These are phyloP conservation scores for Parafenestella ontariensis DNA, from an alignment of 2,329 filamentous ascomycete species.

Conservation along the genomic window DNA sequence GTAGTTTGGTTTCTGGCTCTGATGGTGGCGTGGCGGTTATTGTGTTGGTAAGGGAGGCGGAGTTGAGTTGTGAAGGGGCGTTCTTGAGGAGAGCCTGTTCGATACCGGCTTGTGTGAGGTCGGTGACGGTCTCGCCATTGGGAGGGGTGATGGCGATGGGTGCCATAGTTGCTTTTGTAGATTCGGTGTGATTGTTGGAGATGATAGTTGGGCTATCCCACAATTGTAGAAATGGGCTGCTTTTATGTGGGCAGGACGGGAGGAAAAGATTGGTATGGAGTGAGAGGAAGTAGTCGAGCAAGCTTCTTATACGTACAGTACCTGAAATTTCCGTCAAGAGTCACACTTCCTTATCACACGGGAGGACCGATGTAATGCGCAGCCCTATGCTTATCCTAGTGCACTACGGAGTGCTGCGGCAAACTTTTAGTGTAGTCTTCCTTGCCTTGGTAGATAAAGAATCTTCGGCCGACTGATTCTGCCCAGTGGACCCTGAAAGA, in stretches of 20 bases:
- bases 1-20: constrained; percentile 17
- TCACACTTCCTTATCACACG: constrained; percentile 39
- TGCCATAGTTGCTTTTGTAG: constrained; percentile 26
- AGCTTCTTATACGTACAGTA: constrained; percentile 24
- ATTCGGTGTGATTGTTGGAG: not conserved
- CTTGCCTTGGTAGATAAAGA: constrained; percentile 25
- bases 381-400: constrained; percentile 19
- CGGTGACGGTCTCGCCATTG: constrained; percentile 31
- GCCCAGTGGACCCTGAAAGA: too few species aligned
- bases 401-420: constrained; percentile 18
- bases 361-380: constrained; percentile 17
- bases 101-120: constrained; percentile 44
- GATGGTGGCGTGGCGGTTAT: constrained; percentile 34
- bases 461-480: constrained; percentile 12
- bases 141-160: constrained; percentile 44
- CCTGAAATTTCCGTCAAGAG: constrained; percentile 27
- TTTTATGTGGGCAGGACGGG: not conserved
- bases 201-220: not conserved
- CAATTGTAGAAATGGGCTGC: not conserved
- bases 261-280: not conserved
- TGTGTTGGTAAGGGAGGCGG: constrained; percentile 29
- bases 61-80: constrained; percentile 39
- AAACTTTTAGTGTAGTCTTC: constrained; percentile 15
- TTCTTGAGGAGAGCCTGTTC: constrained; percentile 38
- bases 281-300: constrained; percentile 3